These are phyloP conservation scores for Thraustotheca clavata DNA, from an alignment of 352 stramenopile genomes.

Conservation along the genomic window DNA sequence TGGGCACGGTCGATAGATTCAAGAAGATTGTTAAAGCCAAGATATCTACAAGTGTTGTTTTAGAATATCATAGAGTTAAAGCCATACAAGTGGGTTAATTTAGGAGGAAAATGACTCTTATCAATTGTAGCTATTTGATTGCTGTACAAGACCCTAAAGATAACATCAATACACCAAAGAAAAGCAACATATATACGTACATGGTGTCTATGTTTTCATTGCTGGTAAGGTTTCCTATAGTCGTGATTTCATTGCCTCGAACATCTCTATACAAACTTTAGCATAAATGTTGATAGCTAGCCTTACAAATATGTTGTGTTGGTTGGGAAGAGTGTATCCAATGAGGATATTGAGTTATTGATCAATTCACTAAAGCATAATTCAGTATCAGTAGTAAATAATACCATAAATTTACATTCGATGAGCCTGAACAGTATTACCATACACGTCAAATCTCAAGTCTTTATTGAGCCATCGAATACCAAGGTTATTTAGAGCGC, in stretches of 20 bases:
- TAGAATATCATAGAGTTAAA: not conserved
- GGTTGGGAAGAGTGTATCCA: not conserved
- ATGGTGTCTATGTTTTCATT: too few species aligned
- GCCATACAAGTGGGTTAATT: not conserved
- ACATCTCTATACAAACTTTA: constrained; percentile 2
- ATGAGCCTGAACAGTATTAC: not conserved
- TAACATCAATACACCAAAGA: too few species aligned
- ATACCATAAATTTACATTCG: not conserved
- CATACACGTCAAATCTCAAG: not conserved
- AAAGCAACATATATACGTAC: too few species aligned
- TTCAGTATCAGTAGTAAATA: not conserved
- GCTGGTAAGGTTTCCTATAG: not conserved
- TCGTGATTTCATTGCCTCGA: not conserved
- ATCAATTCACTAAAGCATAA: not conserved
- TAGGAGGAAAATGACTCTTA: not conserved
- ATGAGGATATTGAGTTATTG: constrained; percentile 6
- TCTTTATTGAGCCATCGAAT: not conserved
- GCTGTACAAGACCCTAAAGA: not conserved
- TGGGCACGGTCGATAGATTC: not conserved
- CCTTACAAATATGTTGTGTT: not conserved
- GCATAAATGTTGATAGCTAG: not conserved
- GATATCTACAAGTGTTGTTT: too few species aligned
- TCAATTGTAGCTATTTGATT: constrained; percentile 1
- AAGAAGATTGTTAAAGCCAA: too few species aligned
- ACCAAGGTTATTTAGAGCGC: not conserved